These are phyloP conservation scores for Annulohypoxylon bovei DNA, from an alignment of 495 filamentous ascomycete genomes.

Conservation along the genomic window DNA sequence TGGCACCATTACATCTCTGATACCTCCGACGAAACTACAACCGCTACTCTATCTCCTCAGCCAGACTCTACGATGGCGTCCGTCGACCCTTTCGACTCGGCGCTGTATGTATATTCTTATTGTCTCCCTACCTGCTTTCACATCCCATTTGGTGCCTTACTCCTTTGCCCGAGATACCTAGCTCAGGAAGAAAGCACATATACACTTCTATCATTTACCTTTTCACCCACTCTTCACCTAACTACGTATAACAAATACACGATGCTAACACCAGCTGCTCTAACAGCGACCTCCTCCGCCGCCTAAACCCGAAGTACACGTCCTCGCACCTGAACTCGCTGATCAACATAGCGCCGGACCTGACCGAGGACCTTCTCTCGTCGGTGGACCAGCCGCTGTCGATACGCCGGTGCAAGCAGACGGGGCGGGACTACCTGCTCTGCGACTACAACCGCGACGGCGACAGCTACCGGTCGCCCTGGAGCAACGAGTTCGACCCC, in stretches of 20 bases:
- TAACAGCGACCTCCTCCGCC: constrained; percentile 93
- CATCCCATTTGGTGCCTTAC: constrained; percentile 4
- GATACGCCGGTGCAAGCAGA: constrained; percentile 83
- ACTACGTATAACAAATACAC: constrained; percentile 10
- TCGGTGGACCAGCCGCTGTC: constrained; percentile 96
- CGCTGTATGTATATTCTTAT: constrained; percentile 69
- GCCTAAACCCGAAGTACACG: constrained; percentile 92
- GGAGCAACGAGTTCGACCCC: constrained; percentile 98
- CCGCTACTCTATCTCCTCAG: neutral
- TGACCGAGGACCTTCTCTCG: constrained; percentile 97
- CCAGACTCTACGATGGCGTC: constrained; percentile 52
- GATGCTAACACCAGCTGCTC: neutral
- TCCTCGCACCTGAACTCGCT: constrained; percentile 83
- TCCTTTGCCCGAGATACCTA: neutral
- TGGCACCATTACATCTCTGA: constrained; percentile 18
- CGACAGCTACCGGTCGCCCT: constrained; percentile 94
- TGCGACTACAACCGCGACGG: constrained; percentile 99
- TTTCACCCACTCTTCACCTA: neutral
- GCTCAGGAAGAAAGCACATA: neutral
- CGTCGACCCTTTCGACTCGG: constrained; percentile 77
- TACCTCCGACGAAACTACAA: neutral
- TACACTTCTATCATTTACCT: neutral
- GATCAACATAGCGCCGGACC: constrained; percentile 84
- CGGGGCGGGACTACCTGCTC: constrained; percentile 93
- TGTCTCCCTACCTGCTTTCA: constrained; percentile 14